phyloP scores from a whole-genome alignment of 2,329 filamentous ascomycete genomes.

The Alternaria angustiovoidea region DNA sequence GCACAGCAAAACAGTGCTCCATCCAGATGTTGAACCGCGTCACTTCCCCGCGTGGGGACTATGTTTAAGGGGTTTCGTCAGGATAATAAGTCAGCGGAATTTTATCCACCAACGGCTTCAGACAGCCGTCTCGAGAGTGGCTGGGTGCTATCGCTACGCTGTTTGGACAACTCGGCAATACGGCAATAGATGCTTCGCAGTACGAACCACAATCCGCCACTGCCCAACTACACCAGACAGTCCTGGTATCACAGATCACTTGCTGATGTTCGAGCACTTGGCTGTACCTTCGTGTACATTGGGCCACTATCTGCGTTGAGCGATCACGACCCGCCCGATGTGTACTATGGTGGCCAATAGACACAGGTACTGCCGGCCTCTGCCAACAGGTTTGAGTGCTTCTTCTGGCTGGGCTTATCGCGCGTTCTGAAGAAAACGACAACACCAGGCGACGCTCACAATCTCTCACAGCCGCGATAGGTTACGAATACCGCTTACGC shows the following conservation, averaged over 20 bases:
- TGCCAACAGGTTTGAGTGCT: neutral
- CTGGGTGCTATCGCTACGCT: neutral
- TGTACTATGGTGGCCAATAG: neutral
- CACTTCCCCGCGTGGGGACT: too few relatives aligned
- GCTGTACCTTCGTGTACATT: too few relatives aligned
- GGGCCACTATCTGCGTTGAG: neutral
- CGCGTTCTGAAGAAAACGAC: neutral
- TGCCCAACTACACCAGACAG: too few relatives aligned
- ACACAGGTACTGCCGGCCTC: too few relatives aligned
- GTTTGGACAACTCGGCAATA: neutral
- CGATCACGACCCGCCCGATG: neutral
- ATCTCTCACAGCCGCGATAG: neutral
- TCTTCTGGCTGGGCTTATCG: neutral
- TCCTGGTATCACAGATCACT: too few relatives aligned
- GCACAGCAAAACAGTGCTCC: too few relatives aligned
- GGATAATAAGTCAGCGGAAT: too few relatives aligned
- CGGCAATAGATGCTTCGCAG: neutral
- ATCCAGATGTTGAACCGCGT: too few relatives aligned
- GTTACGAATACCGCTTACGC: constrained; percentile 5
- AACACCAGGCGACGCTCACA: neutral
- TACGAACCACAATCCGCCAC: too few relatives aligned
- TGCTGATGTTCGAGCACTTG: too few relatives aligned
- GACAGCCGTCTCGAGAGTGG: neutral
- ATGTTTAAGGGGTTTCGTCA: too few relatives aligned
- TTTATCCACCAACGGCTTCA: too few relatives aligned